These are phyloP conservation scores for Marasmius fiardii DNA, from an alignment of 1,284 basidiomycete genomes.

Conservation along the genomic window DNA sequence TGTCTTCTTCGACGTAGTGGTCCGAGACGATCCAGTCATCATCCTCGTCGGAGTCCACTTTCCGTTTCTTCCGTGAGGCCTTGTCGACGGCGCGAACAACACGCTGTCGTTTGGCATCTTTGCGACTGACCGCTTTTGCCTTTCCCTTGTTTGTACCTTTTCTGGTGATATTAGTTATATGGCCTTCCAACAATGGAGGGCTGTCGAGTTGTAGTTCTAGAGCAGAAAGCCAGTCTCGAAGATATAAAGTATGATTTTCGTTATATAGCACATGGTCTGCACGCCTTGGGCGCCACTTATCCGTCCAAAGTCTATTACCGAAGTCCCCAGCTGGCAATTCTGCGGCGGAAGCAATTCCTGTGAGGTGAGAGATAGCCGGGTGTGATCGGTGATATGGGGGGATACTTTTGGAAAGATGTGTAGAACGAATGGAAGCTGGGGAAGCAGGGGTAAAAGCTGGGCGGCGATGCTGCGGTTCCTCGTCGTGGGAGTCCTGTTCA, in stretches of 20 bases:
- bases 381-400: constrained; percentile 28
- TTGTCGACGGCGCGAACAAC: constrained; percentile 49
- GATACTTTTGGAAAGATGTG: neutral
- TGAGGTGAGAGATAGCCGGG: constrained; percentile 53
- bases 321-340: constrained; percentile 17
- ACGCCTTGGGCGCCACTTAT: constrained; percentile 72
- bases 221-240: constrained; percentile 80
- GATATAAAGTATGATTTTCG: constrained; percentile 66
- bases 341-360: constrained; percentile 21
- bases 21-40: constrained; percentile 51
- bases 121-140: constrained; percentile 26
- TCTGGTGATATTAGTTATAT: constrained; percentile 1
- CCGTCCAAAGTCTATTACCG: constrained; percentile 62
- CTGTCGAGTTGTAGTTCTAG: constrained; percentile 57
- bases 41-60: constrained; percentile 51
- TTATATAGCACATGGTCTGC: constrained; percentile 84
- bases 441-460: neutral
- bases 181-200: constrained; percentile 5
- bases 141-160: constrained; percentile 17
- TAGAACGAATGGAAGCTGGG: constrained; percentile 28
- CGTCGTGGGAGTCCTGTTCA: neutral
- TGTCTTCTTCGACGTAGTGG: constrained; percentile 32
- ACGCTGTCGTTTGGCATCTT: constrained; percentile 39
- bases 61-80: constrained; percentile 44
- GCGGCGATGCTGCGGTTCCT: neutral